Conservation (phyloP, 352 stramenopile genomes). For the Pythium plurisporium region DNA sequence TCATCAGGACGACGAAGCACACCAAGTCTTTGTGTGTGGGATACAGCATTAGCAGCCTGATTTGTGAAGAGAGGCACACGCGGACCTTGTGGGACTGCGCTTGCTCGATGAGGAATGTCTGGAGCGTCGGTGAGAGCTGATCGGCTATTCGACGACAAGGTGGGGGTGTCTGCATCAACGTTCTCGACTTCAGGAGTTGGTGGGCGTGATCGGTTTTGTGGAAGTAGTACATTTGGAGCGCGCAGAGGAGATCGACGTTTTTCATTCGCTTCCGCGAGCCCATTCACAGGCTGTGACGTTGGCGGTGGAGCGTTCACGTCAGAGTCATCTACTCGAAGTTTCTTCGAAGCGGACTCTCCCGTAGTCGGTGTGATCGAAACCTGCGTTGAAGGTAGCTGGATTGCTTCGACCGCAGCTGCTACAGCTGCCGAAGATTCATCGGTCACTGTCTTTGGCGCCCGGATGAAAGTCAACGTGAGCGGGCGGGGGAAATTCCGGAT, state of each 20-base stretch:
- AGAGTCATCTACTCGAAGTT: neutral
- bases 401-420: neutral
- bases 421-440: neutral
- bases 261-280: no score
- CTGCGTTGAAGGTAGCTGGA: neutral
- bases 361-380: neutral
- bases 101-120: neutral
- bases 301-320: no score
- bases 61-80: neutral
- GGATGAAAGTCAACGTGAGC: slow-evolving; percentile 39
- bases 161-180: no score
- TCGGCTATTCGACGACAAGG: no score
- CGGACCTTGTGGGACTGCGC: neutral
- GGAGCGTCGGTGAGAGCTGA: neutral
- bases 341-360: neutral
- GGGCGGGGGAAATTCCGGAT: slow-evolving; percentile 42
- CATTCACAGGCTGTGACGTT: no score
- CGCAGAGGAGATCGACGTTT: neutral
- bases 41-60: no score
- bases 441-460: slow-evolving; percentile 1
- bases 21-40: no score
- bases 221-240: no score
- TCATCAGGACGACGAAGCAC: neutral
- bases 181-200: slow-evolving; percentile 1
- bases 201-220: neutral